phyloP scores from a whole-genome alignment of 2,329 filamentous ascomycete species.

The Gremmenia infestans region DNA sequence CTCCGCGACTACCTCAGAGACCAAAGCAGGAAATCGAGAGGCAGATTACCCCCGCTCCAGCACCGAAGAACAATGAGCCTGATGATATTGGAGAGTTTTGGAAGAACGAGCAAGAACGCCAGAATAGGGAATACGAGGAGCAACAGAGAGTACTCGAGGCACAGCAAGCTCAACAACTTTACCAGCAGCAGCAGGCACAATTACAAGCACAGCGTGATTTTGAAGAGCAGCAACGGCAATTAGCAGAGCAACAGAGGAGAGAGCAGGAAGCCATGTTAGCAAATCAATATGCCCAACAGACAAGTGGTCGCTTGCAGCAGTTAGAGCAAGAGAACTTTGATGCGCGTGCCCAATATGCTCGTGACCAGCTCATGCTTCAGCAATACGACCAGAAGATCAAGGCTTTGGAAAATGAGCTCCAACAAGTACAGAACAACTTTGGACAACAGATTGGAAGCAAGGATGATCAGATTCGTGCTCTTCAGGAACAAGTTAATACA shows the following conservation, averaged over 20 bases:
- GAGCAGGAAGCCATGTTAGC: constrained; percentile 86
- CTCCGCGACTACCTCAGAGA: constrained; percentile 75
- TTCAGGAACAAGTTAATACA: constrained; percentile 96
- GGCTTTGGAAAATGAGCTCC: constrained; percentile 80
- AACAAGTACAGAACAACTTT: constrained; percentile 75
- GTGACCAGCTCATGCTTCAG: constrained; percentile 94
- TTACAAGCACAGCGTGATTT: constrained; percentile 90
- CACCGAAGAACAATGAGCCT: constrained; percentile 70
- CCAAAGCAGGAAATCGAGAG: constrained; percentile 70
- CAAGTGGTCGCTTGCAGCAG: constrained; percentile 91
- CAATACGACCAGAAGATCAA: constrained; percentile 96
- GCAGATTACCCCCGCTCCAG: constrained; percentile 63
- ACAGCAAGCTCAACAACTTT: constrained; percentile 76
- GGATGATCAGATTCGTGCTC: constrained; percentile 86
- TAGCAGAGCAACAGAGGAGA: constrained; percentile 83
- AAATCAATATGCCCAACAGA: constrained; percentile 89
- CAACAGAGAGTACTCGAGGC: constrained; percentile 87
- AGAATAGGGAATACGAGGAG: constrained; percentile 92
- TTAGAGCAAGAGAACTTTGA: constrained; percentile 93
- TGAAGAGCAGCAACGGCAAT: constrained; percentile 83
- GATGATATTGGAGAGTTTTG: constrained; percentile 97
- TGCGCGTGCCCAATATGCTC: constrained; percentile 90
- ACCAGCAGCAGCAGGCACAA: constrained; percentile 76
- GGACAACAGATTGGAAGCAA: constrained; percentile 82
- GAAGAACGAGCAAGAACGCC: constrained; percentile 85